These are phyloP conservation scores for Didymella arachidicola DNA, from an alignment of 2,329 filamentous ascomycete species.

Conservation along the genomic window DNA sequence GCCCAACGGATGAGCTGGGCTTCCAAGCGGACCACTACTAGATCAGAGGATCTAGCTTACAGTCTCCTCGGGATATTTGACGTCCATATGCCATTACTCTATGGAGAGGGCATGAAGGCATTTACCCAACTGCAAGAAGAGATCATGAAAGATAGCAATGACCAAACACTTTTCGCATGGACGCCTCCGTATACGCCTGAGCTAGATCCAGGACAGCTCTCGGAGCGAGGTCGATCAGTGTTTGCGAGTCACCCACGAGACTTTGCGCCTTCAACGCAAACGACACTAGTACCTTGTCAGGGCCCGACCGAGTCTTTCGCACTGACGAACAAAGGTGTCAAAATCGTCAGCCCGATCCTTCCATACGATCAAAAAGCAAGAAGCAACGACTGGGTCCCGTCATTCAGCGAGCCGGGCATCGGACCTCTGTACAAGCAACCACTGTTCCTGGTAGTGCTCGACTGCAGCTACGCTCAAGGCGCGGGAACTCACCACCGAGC, in stretches of 20 bases:
- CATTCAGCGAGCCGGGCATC: too few species aligned
- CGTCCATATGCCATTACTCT: background rate
- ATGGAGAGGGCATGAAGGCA: background rate
- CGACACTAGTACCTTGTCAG: background rate
- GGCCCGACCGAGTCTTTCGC: background rate
- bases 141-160: slow-evolving; percentile 3
- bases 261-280: background rate
- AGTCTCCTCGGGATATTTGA: slow-evolving; percentile 1
- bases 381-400: too few species aligned
- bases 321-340: background rate
- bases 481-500: too few species aligned
- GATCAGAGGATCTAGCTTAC: background rate
- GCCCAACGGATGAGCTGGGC: slow-evolving; percentile 1
- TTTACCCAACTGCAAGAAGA: background rate
- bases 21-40: background rate
- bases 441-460: too few species aligned
- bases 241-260: background rate
- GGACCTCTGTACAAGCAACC: too few species aligned
- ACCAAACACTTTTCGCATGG: background rate
- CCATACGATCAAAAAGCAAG: background rate
- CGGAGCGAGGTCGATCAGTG: background rate
- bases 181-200: background rate
- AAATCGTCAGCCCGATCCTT: background rate
- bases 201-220: background rate
- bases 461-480: too few species aligned